Conservation (phyloP, 2,329 filamentous ascomycete genomes). For the Epichloe baconii region DNA sequence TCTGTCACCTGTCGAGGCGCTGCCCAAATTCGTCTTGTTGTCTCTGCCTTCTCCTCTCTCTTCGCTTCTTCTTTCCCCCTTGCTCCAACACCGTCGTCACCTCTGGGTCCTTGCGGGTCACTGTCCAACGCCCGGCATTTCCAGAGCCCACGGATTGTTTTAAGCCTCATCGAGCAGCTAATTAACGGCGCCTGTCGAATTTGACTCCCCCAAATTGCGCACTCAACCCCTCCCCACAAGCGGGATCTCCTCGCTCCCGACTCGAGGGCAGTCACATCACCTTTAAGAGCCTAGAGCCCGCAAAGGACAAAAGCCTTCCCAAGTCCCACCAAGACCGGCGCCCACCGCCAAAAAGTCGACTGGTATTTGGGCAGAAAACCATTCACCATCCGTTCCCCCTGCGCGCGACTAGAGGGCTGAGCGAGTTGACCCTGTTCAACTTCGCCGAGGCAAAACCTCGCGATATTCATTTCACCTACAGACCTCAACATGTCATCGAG, state of each 20-base stretch:
- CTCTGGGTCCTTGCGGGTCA: background rate
- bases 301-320: background rate
- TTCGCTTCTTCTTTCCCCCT: background rate
- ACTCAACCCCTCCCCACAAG: slow-evolving; percentile 2
- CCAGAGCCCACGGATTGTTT: background rate
- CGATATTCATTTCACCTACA: slow-evolving; percentile 1
- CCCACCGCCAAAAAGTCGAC: slow-evolving; percentile 2
- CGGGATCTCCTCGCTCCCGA: slow-evolving; percentile 5
- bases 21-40: background rate
- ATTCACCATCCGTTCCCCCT: background rate
- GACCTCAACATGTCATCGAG: slow-evolving; percentile 28
- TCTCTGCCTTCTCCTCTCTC: background rate
- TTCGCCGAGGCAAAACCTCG: slow-evolving; percentile 2
- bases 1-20: background rate
- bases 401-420: slow-evolving; percentile 1
- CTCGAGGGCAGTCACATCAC: background rate
- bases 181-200: background rate
- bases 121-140: background rate
- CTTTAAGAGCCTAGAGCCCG: background rate
- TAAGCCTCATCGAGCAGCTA: background rate
- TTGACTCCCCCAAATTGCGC: background rate
- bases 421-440: background rate
- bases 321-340: slow-evolving; percentile 1
- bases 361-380: background rate
- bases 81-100: background rate